Percentiles rank a stretch among this genome's conserved stretches.
These are phyloP conservation scores for Alternaria sp. DNA, from an alignment of 2,329 filamentous ascomycete genomes.

Conservation along the genomic window DNA sequence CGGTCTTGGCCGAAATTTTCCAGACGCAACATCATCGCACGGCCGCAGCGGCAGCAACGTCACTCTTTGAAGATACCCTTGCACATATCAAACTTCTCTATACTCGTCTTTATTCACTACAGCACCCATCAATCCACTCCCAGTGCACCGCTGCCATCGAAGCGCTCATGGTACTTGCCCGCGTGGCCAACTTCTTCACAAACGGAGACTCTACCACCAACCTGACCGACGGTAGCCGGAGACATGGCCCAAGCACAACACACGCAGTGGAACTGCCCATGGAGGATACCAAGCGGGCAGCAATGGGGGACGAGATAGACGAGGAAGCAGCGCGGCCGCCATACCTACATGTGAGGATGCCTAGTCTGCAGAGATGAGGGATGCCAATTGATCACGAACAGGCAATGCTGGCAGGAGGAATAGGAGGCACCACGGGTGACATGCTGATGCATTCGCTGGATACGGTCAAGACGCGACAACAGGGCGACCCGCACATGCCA, in stretches of 20 bases:
- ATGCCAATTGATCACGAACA: conserved; percentile 50
- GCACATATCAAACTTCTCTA: not conserved
- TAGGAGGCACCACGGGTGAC: conserved; percentile 92
- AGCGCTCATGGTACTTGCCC: conserved; percentile 58
- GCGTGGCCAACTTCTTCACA: conserved; percentile 56
- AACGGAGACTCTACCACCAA: conserved; percentile 40
- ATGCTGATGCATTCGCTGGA: conserved; percentile 99
- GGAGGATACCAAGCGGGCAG: conserved; percentile 24
- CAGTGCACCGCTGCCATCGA: conserved; percentile 21
- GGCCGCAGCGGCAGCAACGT: conserved; percentile 26
- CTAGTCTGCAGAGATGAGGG: conserved; percentile 5
- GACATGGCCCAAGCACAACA: conserved; percentile 28
- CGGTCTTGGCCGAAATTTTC: conserved; percentile 43
- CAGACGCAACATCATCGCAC: conserved; percentile 20
- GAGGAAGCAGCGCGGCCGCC: conserved; percentile 54
- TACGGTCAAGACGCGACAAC: conserved; percentile 97
- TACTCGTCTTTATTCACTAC: not conserved
- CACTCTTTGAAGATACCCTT: conserved; percentile 23
- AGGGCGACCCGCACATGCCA: conserved; percentile 91
- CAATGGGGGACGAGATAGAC: conserved; percentile 41
- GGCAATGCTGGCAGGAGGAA: conserved; percentile 94
- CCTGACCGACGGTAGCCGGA: conserved; percentile 48
- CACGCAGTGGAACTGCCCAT: conserved; percentile 28
- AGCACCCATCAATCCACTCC: not conserved
- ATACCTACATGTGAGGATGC: conserved; percentile 54